These are phyloP conservation scores for Aspergillus ruber DNA, from an alignment of 2,329 filamentous ascomycete genomes.

Conservation along the genomic window DNA sequence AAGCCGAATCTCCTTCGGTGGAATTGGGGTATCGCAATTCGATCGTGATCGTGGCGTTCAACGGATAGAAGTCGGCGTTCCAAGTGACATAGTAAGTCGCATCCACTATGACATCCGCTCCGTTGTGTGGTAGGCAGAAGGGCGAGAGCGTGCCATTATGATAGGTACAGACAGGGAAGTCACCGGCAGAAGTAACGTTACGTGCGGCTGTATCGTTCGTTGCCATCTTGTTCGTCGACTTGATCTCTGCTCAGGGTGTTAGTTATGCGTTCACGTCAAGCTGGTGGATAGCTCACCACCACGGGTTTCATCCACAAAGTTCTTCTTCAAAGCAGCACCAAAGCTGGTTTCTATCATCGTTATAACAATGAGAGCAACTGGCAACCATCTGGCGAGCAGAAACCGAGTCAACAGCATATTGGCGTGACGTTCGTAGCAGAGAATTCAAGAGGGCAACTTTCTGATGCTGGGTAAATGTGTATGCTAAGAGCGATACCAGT, in stretches of 20 bases:
- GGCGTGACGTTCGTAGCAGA: neutral
- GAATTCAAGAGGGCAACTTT: neutral
- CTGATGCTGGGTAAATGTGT: neutral
- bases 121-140: constrained; percentile 32
- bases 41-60: constrained; percentile 27
- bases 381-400: neutral
- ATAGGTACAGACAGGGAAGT: constrained; percentile 28
- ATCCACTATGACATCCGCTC: constrained; percentile 27
- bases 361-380: neutral
- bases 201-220: constrained; percentile 1
- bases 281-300: neutral
- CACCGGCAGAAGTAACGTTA: constrained; percentile 10
- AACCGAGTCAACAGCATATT: neutral
- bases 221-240: constrained; percentile 1
- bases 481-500: neutral
- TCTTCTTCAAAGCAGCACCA: neutral
- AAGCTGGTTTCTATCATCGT: neutral
- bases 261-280: neutral
- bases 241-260: neutral
- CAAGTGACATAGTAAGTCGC: constrained; percentile 36
- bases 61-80: constrained; percentile 27
- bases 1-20: constrained; percentile 27
- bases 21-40: constrained; percentile 30
- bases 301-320: neutral
- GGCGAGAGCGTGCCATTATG: constrained; percentile 15